A percentile compares a stretch with the other conserved stretches of the same genome.
phyloP scores from a whole-genome alignment of 352 stramenopile genomes.

The Globisporangium middletonii region DNA sequence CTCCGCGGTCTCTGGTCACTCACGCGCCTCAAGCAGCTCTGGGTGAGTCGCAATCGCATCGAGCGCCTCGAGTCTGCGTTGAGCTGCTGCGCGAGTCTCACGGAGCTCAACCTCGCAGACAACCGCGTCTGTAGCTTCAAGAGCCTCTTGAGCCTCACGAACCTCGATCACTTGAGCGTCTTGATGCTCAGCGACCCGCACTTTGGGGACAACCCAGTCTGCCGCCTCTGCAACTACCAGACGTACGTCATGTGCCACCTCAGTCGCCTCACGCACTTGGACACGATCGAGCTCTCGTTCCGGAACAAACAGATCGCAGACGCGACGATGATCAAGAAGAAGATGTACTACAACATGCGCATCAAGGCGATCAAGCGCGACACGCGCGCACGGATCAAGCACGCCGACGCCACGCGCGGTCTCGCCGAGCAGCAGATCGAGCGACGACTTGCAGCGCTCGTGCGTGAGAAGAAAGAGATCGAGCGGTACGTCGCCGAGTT shows the following conservation, averaged over 20 bases:
- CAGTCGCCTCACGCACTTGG: slow-evolving; percentile 47
- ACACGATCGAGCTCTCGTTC: slow-evolving; percentile 69
- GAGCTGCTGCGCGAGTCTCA: slow-evolving; percentile 45
- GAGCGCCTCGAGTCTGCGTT: slow-evolving; percentile 56
- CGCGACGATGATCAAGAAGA: slow-evolving; percentile 92
- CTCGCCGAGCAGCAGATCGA: slow-evolving; percentile 48
- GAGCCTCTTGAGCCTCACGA: slow-evolving; percentile 65
- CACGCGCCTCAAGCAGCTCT: slow-evolving; percentile 54
- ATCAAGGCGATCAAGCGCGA: slow-evolving; percentile 89
- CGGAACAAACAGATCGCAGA: slow-evolving; percentile 87
- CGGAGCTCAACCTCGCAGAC: slow-evolving; percentile 82
- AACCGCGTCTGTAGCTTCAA: slow-evolving; percentile 87
- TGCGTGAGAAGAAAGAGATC: slow-evolving; percentile 64
- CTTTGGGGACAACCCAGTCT: slow-evolving; percentile 89
- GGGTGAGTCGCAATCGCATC: slow-evolving; percentile 72
- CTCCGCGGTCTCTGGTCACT: slow-evolving; percentile 52
- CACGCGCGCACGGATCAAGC: slow-evolving; percentile 44
- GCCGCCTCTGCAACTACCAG: slow-evolving; percentile 90
- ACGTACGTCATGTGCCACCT: slow-evolving; percentile 90
- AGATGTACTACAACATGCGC: slow-evolving; percentile 95
- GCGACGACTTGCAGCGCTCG: slow-evolving; percentile 29
- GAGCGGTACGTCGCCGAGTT: slow-evolving; percentile 32
- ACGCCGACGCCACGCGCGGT: slow-evolving; percentile 35
- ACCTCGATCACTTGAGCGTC: slow-evolving; percentile 51
- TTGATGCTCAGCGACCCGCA: slow-evolving; percentile 84